Evolutionary conservation across 768 basidiomycete species (phyloP).

Genomic region (Collybiopsis confluens): DNA sequence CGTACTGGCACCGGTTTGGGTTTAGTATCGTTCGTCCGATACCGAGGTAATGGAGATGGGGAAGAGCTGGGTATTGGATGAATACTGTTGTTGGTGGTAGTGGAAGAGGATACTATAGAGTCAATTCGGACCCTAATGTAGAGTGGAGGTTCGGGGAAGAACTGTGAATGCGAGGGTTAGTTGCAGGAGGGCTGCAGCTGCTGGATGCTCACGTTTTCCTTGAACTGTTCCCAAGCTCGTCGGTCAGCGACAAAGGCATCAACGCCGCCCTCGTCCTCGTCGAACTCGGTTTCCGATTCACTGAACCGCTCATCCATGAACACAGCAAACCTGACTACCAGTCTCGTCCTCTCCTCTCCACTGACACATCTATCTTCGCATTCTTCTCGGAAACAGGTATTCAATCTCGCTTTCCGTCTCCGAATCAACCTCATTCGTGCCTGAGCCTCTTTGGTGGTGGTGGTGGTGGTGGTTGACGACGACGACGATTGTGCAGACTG

Average conservation of each 20-base stretch:
- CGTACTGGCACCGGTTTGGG: not conserved
- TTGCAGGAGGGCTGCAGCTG: not conserved
- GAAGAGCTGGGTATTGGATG: too few relatives aligned
- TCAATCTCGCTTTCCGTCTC: slow-evolving; percentile 3
- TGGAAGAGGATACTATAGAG: too few relatives aligned
- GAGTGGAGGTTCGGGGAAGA: not conserved
- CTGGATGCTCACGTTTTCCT: not conserved
- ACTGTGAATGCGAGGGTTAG: not conserved
- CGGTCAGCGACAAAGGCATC: not conserved
- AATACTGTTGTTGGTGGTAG: too few relatives aligned
- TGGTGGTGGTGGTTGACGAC: too few relatives aligned
- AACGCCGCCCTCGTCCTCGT: not conserved
- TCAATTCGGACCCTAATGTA: not conserved
- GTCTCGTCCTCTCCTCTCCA: not conserved
- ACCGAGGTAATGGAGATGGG: too few relatives aligned
- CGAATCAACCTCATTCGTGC: not conserved
- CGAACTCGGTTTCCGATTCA: not conserved
- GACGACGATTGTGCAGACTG: not conserved
- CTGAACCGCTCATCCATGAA: not conserved
- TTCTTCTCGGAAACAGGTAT: not conserved
- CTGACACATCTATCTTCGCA: not conserved
- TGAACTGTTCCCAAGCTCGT: not conserved
- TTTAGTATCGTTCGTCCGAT: not conserved
- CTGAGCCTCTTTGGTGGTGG: slow-evolving; percentile 27
- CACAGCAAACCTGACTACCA: not conserved